Percentiles rank a stretch among this genome's conserved stretches.
phyloP scores from a whole-genome alignment of 2,329 filamentous ascomycete species.

The Venturia oleaginea region DNA sequence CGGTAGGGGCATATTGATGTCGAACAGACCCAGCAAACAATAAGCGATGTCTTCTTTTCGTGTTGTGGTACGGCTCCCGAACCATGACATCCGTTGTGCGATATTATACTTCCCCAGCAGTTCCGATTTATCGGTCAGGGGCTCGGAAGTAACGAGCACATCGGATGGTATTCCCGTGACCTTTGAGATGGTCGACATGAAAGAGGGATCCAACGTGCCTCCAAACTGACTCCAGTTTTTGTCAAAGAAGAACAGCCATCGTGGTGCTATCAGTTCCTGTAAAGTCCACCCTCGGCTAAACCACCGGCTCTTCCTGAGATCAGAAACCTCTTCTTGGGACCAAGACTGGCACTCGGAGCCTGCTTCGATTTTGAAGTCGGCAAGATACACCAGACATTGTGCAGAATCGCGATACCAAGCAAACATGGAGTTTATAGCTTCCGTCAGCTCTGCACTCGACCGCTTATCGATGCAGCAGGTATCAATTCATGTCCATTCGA shows the following conservation, averaged over 20 bases:
- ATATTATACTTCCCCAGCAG: not conserved
- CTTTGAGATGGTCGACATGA: not conserved
- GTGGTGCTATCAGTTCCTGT: constrained; percentile 5
- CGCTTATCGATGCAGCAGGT: not conserved
- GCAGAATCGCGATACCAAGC: too few species aligned
- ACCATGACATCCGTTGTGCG: constrained; percentile 5
- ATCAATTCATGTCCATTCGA: not conserved
- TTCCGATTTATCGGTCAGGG: not conserved
- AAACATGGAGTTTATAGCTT: too few species aligned
- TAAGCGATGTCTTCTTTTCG: constrained; percentile 9
- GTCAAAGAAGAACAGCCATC: not conserved
- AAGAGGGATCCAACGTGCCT: not conserved
- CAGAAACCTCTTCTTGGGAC: not conserved
- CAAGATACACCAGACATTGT: too few species aligned
- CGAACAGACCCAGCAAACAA: constrained; percentile 4
- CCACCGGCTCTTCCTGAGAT: constrained; percentile 1
- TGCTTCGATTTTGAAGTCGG: too few species aligned
- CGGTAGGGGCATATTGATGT: not conserved
- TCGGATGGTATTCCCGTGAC: constrained; percentile 9
- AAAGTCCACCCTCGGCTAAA: constrained; percentile 3
- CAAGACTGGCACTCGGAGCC: too few species aligned
- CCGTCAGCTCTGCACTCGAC: too few species aligned
- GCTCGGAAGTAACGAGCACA: not conserved
- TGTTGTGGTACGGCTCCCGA: not conserved
- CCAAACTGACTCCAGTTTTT: constrained; percentile 3